phyloP scores from a whole-genome alignment of 179 eudicot genomes.

The Heliamphora ciliata region DNA sequence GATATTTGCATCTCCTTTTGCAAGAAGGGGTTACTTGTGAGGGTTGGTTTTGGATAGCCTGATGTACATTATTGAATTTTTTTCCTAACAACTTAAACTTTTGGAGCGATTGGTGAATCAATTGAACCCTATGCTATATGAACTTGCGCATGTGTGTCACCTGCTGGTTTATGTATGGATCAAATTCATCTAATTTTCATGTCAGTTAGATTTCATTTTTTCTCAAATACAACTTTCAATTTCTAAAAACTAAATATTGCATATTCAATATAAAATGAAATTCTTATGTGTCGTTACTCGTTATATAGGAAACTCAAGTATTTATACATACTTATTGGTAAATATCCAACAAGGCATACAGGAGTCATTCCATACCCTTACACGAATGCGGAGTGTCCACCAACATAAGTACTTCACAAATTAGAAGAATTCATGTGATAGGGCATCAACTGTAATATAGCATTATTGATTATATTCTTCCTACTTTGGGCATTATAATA shows the following conservation, averaged over 20 bases:
- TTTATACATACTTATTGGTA: background rate
- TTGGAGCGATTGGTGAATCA: too few relatives aligned
- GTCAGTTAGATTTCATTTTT: too few relatives aligned
- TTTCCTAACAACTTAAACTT: too few relatives aligned
- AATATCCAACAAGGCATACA: background rate
- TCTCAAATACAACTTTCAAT: too few relatives aligned
- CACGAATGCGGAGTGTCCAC: background rate
- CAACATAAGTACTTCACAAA: background rate
- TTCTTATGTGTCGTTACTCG: background rate
- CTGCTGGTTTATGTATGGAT: background rate
- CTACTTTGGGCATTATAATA: background rate
- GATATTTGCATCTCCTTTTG: too few relatives aligned
- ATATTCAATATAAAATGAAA: too few relatives aligned
- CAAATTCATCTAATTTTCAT: too few relatives aligned
- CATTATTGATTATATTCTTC: background rate
- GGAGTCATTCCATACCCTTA: background rate
- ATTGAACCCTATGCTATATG: too few relatives aligned
- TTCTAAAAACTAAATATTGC: too few relatives aligned
- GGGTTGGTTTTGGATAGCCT: too few relatives aligned
- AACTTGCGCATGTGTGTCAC: background rate
- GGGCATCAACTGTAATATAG: background rate
- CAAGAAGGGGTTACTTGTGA: too few relatives aligned
- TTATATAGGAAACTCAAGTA: background rate
- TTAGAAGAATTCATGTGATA: background rate
- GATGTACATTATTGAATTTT: too few relatives aligned